A percentile compares a stretch with the other conserved stretches of the same genome.
These are phyloP conservation scores for Beauveria brongniartii DNA, from an alignment of 2,329 filamentous ascomycete genomes.

Conservation along the genomic window DNA sequence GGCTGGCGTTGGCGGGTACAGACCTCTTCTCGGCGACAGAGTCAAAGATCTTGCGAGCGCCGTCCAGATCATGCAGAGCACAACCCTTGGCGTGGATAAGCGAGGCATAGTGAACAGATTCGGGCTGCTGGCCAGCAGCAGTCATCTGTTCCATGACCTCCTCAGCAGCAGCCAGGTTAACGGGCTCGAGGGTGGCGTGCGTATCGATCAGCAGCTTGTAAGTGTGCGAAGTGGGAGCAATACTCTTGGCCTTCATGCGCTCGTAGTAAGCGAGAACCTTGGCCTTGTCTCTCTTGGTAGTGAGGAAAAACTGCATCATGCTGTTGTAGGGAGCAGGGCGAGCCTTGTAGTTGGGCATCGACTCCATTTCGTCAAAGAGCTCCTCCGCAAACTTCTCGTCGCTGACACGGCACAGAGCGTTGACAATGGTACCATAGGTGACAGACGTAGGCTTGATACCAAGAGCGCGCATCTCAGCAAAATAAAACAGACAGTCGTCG, in stretches of 20 bases:
- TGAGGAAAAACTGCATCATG: slow-evolving; percentile 99
- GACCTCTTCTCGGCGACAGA: slow-evolving; percentile 60
- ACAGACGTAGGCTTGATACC: slow-evolving; percentile 94
- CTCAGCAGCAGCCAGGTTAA: slow-evolving; percentile 83
- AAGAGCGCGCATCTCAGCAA: slow-evolving; percentile 89
- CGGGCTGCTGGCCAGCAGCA: slow-evolving; percentile 63
- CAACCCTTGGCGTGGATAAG: slow-evolving; percentile 95
- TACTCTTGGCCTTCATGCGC: slow-evolving; percentile 81
- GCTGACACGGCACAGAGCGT: slow-evolving; percentile 91
- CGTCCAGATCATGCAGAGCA: slow-evolving; percentile 82
- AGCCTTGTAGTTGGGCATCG: slow-evolving; percentile 97
- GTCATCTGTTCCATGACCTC: slow-evolving; percentile 73
- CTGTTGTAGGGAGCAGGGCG: slow-evolving; percentile 96
- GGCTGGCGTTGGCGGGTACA: slow-evolving; percentile 68
- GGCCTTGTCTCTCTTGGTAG: slow-evolving; percentile 87
- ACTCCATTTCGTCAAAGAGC: slow-evolving; percentile 98
- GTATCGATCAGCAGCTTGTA: slow-evolving; percentile 97
- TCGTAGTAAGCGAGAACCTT: slow-evolving; percentile 95
- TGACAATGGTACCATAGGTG: slow-evolving; percentile 97
- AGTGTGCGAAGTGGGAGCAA: slow-evolving; percentile 88
- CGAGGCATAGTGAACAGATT: slow-evolving; percentile 91
- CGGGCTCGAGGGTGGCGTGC: slow-evolving; percentile 84
- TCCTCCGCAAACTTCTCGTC: slow-evolving; percentile 97
- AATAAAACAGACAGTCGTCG: slow-evolving; percentile 96
- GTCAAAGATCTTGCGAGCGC: slow-evolving; percentile 76